Evolutionary conservation across 768 basidiomycete genomes (phyloP).

Genomic region (Xerocomus spinulosus): DNA sequence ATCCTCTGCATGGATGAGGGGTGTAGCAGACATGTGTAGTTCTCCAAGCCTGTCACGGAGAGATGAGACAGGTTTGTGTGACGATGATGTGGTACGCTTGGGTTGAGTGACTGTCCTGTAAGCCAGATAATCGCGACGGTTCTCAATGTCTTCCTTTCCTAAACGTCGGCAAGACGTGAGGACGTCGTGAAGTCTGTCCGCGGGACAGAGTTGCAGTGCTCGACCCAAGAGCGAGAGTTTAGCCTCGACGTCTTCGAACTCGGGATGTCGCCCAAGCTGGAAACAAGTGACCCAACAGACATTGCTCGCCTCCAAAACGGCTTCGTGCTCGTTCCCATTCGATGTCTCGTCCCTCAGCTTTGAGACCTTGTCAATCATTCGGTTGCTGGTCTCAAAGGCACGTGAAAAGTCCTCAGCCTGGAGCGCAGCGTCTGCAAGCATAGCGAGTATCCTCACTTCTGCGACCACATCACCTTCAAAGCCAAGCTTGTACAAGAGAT

Average conservation of each 20-base stretch:
- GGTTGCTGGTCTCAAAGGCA: conserved; percentile 67
- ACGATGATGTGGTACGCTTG: conserved; percentile 15
- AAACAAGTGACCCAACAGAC: conserved; percentile 90
- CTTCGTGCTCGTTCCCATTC: conserved; percentile 33
- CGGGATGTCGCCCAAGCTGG: conserved; percentile 79
- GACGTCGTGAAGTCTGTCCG: conserved; percentile 75
- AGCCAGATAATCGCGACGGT: conserved; percentile 42
- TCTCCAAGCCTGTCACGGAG: conserved; percentile 59
- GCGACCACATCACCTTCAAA: conserved; percentile 67
- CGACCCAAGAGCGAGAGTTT: conserved; percentile 72
- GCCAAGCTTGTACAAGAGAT: conserved; percentile 86
- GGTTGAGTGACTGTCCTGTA: conserved; percentile 16
- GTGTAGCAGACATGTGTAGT: conserved; percentile 65
- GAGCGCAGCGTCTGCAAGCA: conserved; percentile 86
- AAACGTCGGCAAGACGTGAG: conserved; percentile 71
- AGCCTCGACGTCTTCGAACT: conserved; percentile 62
- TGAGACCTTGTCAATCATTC: conserved; percentile 65
- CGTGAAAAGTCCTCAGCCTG: conserved; percentile 73
- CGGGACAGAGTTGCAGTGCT: conserved; percentile 82
- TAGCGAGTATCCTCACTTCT: conserved; percentile 77
- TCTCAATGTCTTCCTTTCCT: conserved; percentile 59
- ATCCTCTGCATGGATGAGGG: conserved; percentile 67
- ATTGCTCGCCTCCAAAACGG: conserved; percentile 59
- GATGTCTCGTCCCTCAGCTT: conserved; percentile 38
- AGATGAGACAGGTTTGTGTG: conserved; percentile 43